A percentile compares a stretch with the other conserved stretches of the same genome.
These are phyloP conservation scores for Akanthomyces uredinophilus DNA, from an alignment of 2,329 filamentous ascomycete species.

Conservation along the genomic window DNA sequence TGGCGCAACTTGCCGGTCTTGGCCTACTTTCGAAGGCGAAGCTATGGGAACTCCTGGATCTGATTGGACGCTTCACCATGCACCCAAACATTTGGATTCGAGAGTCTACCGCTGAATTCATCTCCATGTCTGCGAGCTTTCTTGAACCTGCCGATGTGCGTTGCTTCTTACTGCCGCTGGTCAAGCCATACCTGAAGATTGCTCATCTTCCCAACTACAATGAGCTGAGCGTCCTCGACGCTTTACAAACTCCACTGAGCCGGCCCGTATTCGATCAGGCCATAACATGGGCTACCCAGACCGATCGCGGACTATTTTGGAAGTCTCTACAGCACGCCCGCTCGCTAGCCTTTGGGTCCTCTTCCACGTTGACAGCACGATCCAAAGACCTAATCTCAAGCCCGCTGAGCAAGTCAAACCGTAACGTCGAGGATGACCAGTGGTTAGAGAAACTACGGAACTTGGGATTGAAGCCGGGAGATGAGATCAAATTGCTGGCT, in stretches of 20 bases:
- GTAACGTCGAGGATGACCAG: slow-evolving; percentile 88
- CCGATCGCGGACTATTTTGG: slow-evolving; percentile 84
- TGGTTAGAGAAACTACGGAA: slow-evolving; percentile 85
- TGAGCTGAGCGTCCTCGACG: slow-evolving; percentile 71
- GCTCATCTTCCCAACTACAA: slow-evolving; percentile 60
- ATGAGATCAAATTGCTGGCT: slow-evolving; percentile 83
- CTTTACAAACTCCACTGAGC: slow-evolving; percentile 75
- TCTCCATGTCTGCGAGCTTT: slow-evolving; percentile 70
- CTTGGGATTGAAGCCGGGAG: slow-evolving; percentile 73
- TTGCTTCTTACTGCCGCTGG: slow-evolving; percentile 75
- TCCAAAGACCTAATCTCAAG: slow-evolving; percentile 52
- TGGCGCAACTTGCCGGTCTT: slow-evolving; percentile 82
- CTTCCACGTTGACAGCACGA: slow-evolving; percentile 46
- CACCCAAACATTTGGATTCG: slow-evolving; percentile 95
- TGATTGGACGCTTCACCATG: slow-evolving; percentile 78
- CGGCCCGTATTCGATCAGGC: slow-evolving; percentile 80
- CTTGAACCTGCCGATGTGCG: slow-evolving; percentile 74
- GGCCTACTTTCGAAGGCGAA: slow-evolving; percentile 81
- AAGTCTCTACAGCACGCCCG: slow-evolving; percentile 65
- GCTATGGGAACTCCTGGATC: slow-evolving; percentile 81
- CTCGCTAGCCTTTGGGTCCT: slow-evolving; percentile 57
- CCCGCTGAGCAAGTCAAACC: slow-evolving; percentile 58
- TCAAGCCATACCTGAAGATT: slow-evolving; percentile 77
- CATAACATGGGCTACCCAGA: slow-evolving; percentile 76
- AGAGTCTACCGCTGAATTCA: slow-evolving; percentile 79